Evolutionary conservation across 495 filamentous ascomycete species (phyloP).

Genomic region (Aspergillus indologenus): DNA sequence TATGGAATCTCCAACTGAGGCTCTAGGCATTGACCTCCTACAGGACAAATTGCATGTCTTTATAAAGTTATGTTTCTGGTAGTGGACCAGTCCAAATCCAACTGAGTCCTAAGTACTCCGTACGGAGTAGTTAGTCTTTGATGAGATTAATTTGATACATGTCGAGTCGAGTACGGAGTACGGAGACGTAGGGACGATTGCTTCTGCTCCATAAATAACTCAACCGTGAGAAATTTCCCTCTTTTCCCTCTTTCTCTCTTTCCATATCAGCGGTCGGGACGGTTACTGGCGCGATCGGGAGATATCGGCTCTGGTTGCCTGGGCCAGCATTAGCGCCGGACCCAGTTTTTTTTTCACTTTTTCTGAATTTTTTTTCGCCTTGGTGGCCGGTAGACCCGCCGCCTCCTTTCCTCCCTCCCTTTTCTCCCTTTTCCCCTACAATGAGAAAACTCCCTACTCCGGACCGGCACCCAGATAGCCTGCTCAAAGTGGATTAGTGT

Average conservation of each 20-base stretch:
- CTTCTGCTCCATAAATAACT: background rate
- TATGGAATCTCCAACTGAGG: background rate
- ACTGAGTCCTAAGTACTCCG: too few relatives aligned
- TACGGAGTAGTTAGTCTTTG: too few relatives aligned
- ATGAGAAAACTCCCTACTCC: constrained; percentile 7
- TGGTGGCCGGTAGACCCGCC: background rate
- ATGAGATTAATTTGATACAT: too few relatives aligned
- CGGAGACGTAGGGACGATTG: constrained; percentile 1
- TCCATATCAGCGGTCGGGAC: constrained; percentile 14
- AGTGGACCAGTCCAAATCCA: background rate
- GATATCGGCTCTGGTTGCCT: constrained; percentile 40
- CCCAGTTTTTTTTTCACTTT: constrained; percentile 20
- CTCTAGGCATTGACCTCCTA: background rate
- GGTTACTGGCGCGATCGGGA: constrained; percentile 40
- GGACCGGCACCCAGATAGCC: constrained; percentile 1
- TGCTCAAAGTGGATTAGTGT: background rate
- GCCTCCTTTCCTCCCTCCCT: background rate
- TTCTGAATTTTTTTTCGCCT: constrained; percentile 17
- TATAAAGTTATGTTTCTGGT: background rate
- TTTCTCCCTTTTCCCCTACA: constrained; percentile 7
- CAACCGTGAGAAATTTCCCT: background rate
- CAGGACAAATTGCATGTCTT: too few relatives aligned
- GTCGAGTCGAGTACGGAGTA: too few relatives aligned
- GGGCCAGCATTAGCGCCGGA: constrained; percentile 29
- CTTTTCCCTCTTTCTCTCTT: background rate